Evolutionary conservation across 495 filamentous ascomycete genomes (phyloP), one percentile per base, ranked within the genome.

Genomic region (Lasiosphaeria ovina): DNA sequence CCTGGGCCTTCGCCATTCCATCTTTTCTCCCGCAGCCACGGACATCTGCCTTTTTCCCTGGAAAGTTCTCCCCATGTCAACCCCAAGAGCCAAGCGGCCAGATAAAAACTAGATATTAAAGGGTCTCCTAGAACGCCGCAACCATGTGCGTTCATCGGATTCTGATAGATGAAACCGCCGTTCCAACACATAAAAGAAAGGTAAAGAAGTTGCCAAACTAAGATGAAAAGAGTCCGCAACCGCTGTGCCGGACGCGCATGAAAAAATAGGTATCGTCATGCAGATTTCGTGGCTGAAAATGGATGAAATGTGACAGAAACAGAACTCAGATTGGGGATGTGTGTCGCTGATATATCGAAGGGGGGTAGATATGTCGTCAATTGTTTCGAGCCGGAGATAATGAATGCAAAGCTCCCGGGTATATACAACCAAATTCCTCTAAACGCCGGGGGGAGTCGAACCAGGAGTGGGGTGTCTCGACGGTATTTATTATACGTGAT

Each of bases 181-280:
- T 57, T 42, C 51, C 58, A 60, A 63, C 58, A 47, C 49, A 38
- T 48, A 47, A 54, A 47, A 57, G 42, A 57, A 49, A 42, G 38
- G 36, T 24, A 61, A 61, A 57, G 52, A 55, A 53, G 45, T 58
- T 50, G 54, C 50, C n/a, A 52, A 60, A 59, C 40, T 57, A 57
- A 62, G 57, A 42, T 53, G 68, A 58, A 65, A 62, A 65, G 71
- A 58, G 52, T 51, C 44, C 61, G 70, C 66, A 69, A 75, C 76
- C 74, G 76, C 73, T 77, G 80, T 81, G 73, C 80, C 76, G 77
- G 78, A 79, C 77, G 79, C 62, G 76, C 74, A 80, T 72, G 77
- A 78, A 66, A 74, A 70, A 9, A 60, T 67, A 71, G 62, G 67
- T 76, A 75, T 79, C 77, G 76, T 79, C 77, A 81, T 81, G 74